Evolutionary conservation across 805 yeast species (phyloP), one percentile per base, ranked within the genome.

Genomic region (Jamesozyma jinghongensis): DNA sequence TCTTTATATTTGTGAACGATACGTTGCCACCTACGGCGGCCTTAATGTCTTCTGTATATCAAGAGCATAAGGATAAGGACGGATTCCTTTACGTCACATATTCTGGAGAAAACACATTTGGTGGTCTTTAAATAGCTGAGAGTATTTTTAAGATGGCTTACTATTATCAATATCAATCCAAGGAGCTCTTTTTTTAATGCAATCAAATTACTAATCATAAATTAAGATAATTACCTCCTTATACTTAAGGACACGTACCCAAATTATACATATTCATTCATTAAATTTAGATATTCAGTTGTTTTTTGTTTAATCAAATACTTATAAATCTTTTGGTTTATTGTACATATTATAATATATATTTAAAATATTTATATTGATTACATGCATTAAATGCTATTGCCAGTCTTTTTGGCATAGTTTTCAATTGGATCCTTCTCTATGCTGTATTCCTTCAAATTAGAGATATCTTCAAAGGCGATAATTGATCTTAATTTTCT

Each of bases 21-120:
- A 87, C 92, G 42, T 74, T 92, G 52, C 98, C 98, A 10, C 97
- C 97, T 36, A 92, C 98, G 3, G 97, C 97, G 17, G 95, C 97
- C 14, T 74, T 92, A 51, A 86, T 92, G 92, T 82, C 94, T 54
- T 75, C 92, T 19, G 83, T 92, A 49, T 92, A 92, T 60, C 94
- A 88, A 56, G 97, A 92, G 64, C 95, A 92, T 66, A 87, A 87
- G 68, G 98, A 92, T 61, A 90, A 90, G 59, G 98, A 92, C 62
- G 98, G 98, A 29, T 92, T 92, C 66, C 76, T 92, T 58, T 92
- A 92, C 66, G 90, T 92, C 49, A 77, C 94, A 48, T 90, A 90
- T 68, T 85, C 96, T 5, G 97, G 98, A 37, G 98, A 92, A 66
- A 92, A 92, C 67, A 92, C 98, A 5, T 92, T 92, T 69, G 98